phyloP scores from a whole-genome alignment of 345 rosid species.

The Heritiera littoralis region DNA sequence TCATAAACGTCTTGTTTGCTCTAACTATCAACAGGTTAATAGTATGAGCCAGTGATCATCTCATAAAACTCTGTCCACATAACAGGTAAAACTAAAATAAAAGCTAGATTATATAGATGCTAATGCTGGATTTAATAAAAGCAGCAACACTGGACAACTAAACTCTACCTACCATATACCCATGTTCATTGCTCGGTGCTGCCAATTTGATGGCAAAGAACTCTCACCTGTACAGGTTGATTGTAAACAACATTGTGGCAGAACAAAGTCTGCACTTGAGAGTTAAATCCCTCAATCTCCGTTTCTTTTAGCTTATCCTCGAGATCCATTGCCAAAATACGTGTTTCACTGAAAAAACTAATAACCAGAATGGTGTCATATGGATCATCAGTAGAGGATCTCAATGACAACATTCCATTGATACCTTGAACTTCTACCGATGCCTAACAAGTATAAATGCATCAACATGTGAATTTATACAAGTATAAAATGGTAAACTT shows the following conservation, averaged over 20 bases:
- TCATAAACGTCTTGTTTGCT: neutral
- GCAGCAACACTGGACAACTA: neutral
- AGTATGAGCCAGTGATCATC: neutral
- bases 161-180: neutral
- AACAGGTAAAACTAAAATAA: slow-evolving; percentile 3
- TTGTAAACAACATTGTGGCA: slow-evolving; percentile 89
- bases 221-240: slow-evolving; percentile 85
- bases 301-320: slow-evolving; percentile 97
- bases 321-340: slow-evolving; percentile 88
- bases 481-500: slow-evolving; percentile 15
- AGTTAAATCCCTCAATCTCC: slow-evolving; percentile 89
- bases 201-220: neutral
- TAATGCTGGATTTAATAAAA: neutral
- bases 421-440: slow-evolving; percentile 98
- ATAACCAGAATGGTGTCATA: slow-evolving; percentile 90
- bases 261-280: slow-evolving; percentile 89
- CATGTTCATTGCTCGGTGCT: neutral
- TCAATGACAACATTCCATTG: slow-evolving; percentile 97
- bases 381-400: slow-evolving; percentile 84
- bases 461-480: slow-evolving; percentile 16
- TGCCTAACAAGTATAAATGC: slow-evolving; percentile 50
- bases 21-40: neutral
- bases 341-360: slow-evolving; percentile 91
- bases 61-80: neutral
- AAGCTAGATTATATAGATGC: neutral